A percentile compares a stretch with the other conserved stretches of the same genome.
Conservation (phyloP, 768 basidiomycete species). For the Pleurotus salmoneostramineus region DNA sequence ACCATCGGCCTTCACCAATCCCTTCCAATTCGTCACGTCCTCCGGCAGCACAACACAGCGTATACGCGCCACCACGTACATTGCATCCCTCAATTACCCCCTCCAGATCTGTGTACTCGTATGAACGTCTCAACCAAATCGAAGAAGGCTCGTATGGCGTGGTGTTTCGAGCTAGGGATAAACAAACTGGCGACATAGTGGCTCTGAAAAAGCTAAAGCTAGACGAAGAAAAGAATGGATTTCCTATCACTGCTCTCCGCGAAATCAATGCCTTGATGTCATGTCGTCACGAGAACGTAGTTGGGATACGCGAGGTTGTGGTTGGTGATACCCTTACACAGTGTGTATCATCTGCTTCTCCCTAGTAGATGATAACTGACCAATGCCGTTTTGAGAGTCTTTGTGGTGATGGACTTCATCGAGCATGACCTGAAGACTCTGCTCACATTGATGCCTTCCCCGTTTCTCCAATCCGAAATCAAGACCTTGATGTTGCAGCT, state of each 20-base stretch:
- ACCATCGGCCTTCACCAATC: constrained; percentile 16
- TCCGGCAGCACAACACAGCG: constrained; percentile 38
- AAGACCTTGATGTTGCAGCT: constrained; percentile 95
- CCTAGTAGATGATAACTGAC: constrained; percentile 12
- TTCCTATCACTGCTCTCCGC: constrained; percentile 93
- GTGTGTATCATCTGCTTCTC: constrained; percentile 50
- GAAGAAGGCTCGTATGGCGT: constrained; percentile 98
- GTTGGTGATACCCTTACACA: constrained; percentile 98
- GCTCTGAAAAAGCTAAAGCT: constrained; percentile 97
- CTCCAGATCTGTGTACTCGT: constrained; percentile 91
- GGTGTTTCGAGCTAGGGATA: constrained; percentile 94
- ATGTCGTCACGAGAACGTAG: constrained; percentile 93
- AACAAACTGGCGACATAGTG: constrained; percentile 91
- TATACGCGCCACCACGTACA: constrained; percentile 72
- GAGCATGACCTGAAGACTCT: constrained; percentile 99
- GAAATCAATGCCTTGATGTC: constrained; percentile 97
- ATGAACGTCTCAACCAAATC: constrained; percentile 94
- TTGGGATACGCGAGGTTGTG: constrained; percentile 94
- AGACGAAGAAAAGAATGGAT: constrained; percentile 98
- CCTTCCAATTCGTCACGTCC: constrained; percentile 16
- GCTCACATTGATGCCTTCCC: constrained; percentile 90
- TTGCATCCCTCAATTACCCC: constrained; percentile 76
- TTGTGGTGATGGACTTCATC: constrained; percentile 99
- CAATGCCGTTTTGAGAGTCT: constrained; percentile 60
- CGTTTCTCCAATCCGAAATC: constrained; percentile 96